Base-by-base conservation (phyloP, 345 rosid genomes). In the Pseudoturritis turrita region DNA sequence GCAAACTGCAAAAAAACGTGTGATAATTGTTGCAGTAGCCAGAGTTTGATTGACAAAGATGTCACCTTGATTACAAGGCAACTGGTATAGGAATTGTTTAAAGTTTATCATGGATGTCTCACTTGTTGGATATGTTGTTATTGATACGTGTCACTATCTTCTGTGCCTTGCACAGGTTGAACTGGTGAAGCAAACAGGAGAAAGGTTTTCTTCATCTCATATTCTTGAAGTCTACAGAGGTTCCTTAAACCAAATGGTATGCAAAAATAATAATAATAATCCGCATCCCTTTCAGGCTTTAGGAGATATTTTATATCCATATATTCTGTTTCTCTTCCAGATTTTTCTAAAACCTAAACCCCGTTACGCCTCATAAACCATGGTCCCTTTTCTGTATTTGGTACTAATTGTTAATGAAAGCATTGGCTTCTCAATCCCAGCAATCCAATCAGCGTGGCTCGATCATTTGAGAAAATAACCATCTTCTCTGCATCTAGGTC, bases 171-270 rank as follows among this genome's bases (percentile, higher is more conserved):
- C 51, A 45, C 72, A 95, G 99, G 86, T 91, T 83, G 97, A 91
- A 78, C 80, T 95, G 82, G 96, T 91, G 81, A 89, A 85, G 85
- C 72, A 72, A 77, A 82, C 85, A 18, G 81, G 89, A 62, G 96
- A 95, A 80, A 81, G 84, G 71, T 89, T 78, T 82, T 91, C 99
- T 22, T 88, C 96, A 18, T 79, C 99, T 76, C 93, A 91, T 79
- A 81, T 85, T 68, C 84, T 95, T 72, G 99, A 95, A 85, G 96
- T 95, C 77, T 95, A 77, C 84, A 84, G 97, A 82, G 99, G 99
- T 65, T 95, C 97, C 69, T 82, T 86, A 73, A 91, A 81, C 82
- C 96, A 95, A 80, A 71, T 64, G 77, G 97, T 95, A 86, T 31
- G 95, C 71, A 72, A 63, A 29, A 72, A 9, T 33, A 39, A 62